Percentiles rank a stretch among this genome's conserved stretches.
Conservation (phyloP, 2,329 filamentous ascomycete genomes). For the Magnaporthales sp. region DNA sequence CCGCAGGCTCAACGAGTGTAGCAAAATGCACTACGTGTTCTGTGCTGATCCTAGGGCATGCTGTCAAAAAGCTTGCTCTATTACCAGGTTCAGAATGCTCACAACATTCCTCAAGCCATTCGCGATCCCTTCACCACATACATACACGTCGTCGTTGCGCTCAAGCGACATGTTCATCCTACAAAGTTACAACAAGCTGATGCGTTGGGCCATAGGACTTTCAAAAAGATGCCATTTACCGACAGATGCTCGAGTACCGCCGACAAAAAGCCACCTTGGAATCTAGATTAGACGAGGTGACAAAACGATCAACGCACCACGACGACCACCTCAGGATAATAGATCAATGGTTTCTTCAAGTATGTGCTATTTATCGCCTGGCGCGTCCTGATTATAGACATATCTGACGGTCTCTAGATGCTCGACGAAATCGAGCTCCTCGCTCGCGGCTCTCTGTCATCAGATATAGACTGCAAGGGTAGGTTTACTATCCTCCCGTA, state of each 20-base stretch:
- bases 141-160: conserved; percentile 12
- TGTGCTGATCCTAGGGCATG: conserved; percentile 35
- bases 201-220: conserved; percentile 52
- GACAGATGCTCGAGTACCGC: conserved; percentile 98
- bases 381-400: conserved; percentile 1
- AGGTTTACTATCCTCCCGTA: conserved; percentile 9
- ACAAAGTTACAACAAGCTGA: conserved; percentile 15
- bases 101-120: conserved; percentile 16
- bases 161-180: conserved; percentile 13
- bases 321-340: conserved; percentile 88
- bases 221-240: conserved; percentile 92
- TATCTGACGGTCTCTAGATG: conserved; percentile 33
- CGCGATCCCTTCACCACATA: conserved; percentile 7
- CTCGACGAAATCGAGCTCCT: conserved; percentile 56
- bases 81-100: conserved; percentile 21
- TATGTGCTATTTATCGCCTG: conserved; percentile 30
- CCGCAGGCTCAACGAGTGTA: conserved; percentile 13
- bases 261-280: conserved; percentile 79
- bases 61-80: conserved; percentile 31
- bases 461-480: conserved; percentile 33
- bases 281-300: conserved; percentile 68
- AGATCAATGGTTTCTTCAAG: conserved; percentile 92
- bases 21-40: conserved; percentile 14
- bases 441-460: conserved; percentile 40
- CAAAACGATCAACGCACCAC: conserved; percentile 71